A percentile compares a stretch with the other conserved stretches of the same genome.
Conservation (phyloP, 352 stramenopile species). For the Phytophthora chlamydospora region DNA sequence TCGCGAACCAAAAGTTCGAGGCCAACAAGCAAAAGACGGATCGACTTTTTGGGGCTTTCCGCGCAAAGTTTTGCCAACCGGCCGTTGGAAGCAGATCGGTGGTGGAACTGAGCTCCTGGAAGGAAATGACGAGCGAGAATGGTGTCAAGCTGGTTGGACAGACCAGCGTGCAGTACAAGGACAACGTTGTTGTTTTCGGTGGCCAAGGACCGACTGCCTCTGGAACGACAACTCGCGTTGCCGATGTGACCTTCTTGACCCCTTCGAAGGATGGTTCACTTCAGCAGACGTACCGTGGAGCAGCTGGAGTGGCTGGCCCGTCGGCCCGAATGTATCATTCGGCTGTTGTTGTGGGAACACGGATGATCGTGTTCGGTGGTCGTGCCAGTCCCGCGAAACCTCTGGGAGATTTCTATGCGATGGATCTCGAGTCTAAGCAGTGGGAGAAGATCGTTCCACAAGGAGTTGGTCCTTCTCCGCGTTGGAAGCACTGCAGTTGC, state of each 20-base stretch:
- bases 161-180: conserved; percentile 52
- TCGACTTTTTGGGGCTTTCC: conserved; percentile 67
- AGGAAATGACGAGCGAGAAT: conserved; percentile 21
- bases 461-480: conserved; percentile 46
- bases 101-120: conserved; percentile 33
- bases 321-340: conserved; percentile 80
- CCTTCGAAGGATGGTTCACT: conserved; percentile 31
- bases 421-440: conserved; percentile 52
- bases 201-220: conserved; percentile 63
- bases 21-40: conserved; percentile 79
- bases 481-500: conserved; percentile 79
- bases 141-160: conserved; percentile 71
- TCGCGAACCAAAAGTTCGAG: conserved; percentile 89
- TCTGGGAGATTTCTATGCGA: conserved; percentile 66
- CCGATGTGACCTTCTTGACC: conserved; percentile 50
- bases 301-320: conserved; percentile 26
- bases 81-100: background rate
- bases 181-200: conserved; percentile 68
- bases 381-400: conserved; percentile 71
- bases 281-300: conserved; percentile 33
- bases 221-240: conserved; percentile 66
- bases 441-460: conserved; percentile 46
- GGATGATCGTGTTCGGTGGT: conserved; percentile 85
- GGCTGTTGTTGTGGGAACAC: conserved; percentile 48
- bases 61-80: conserved; percentile 45